Base-by-base conservation (phyloP, 371 early-diverging fungal species). In the Syncephalastrum monosporum region DNA sequence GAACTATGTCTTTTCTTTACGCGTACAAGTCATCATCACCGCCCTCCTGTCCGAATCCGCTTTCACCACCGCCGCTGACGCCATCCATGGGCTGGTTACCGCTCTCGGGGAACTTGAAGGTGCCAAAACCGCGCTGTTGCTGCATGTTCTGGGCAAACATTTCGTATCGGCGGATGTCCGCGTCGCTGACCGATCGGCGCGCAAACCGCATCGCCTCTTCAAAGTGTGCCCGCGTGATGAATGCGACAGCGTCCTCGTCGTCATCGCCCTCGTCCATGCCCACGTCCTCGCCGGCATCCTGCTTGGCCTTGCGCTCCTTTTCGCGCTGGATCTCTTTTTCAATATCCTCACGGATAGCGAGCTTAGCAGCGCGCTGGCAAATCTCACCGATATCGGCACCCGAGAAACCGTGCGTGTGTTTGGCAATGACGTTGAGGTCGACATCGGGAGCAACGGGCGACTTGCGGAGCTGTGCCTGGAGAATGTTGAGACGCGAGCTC, bases 371-470 rank as follows among this genome's bases (percentile, higher is more conserved):
- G 63, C 99, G 91, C 81, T 99, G 99, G 82, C 99, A 99, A 64
- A 99, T 98, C 81, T 99, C 99, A 24, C 98, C 94, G 66, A 99
- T 79, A 86, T 99, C 99, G 47, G 99, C 99, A 72, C 99, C 99
- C 62, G 97, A 96, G 88, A 98, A 99, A 25, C 99, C 99, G 57
- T 93, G 87, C 6, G 99, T 96, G 54, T 81, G 80, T 66, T 93
- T 91, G 61, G 99, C 95, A 59, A 99, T 84, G 56, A 86, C 88
- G 24, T 50, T 66, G 47, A 99, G 82, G 67, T 99, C 92, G 45
- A 99, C 93, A 53, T 90, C 89, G 15, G 71, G 56, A 53, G 92
- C 72, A 17, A 99, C 76, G 17, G 99, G 99, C 15, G 99, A 95
- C 82, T 99, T 99, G 74, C 96, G 91, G n/a, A 99, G 86, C 17